These are phyloP conservation scores for Daldinia sp. DNA, from an alignment of 2,329 filamentous ascomycete species.

Conservation along the genomic window DNA sequence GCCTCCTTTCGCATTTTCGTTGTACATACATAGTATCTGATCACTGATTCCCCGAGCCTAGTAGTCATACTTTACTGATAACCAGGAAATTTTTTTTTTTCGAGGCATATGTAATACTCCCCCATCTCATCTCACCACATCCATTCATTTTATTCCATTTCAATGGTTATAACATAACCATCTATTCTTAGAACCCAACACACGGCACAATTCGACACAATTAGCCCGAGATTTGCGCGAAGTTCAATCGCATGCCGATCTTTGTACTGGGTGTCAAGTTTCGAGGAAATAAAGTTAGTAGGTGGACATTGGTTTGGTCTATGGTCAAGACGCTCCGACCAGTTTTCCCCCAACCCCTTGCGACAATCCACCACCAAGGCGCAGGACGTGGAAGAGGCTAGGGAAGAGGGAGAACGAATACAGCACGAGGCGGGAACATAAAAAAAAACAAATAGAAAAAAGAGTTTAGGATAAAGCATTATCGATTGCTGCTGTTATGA, in stretches of 20 bases:
- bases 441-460: conserved; percentile 25
- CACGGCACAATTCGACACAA: conserved; percentile 23
- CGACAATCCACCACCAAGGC: conserved; percentile 37
- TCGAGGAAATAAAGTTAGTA: conserved; percentile 42
- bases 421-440: conserved; percentile 1
- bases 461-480: conserved; percentile 23
- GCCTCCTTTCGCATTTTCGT: conserved; percentile 41
- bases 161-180: conserved; percentile 1
- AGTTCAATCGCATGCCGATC: conserved; percentile 30
- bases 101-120: conserved; percentile 18
- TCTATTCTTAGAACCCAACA: conserved; percentile 35
- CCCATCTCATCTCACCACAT: conserved; percentile 30
- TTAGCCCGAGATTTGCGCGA: conserved; percentile 35
- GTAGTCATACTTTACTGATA: conserved; percentile 23
- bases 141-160: conserved; percentile 8
- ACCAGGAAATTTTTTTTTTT: conserved; percentile 24
- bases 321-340: conserved; percentile 36
- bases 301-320: conserved; percentile 38
- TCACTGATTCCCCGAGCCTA: conserved; percentile 29
- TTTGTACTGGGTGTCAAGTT: conserved; percentile 5
- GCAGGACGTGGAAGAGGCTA: conserved; percentile 12
- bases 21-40: conserved; percentile 23
- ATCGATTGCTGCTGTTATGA: conserved; percentile 40
- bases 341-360: conserved; percentile 45
- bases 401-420: conserved; percentile 28